Conservation (phyloP, 805 yeast species). For the Candida anglica region DNA sequence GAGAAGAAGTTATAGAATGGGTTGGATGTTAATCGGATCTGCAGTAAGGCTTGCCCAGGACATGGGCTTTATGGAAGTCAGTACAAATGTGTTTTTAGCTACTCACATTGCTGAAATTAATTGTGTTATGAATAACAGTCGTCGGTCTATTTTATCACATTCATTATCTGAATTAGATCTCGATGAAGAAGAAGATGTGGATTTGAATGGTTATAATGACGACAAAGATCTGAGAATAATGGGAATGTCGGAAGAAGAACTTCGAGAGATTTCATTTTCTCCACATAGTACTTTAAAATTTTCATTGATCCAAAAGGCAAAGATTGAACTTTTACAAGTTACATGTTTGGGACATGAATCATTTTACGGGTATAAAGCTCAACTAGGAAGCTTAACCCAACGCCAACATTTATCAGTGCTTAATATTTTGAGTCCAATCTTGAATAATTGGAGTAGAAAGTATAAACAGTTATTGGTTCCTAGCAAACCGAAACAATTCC, state of each 20-base stretch:
- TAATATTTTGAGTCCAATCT: slow-evolving; percentile 68
- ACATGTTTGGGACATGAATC: slow-evolving; percentile 81
- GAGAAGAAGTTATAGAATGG: slow-evolving; percentile 83
- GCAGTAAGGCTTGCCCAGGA: slow-evolving; percentile 85
- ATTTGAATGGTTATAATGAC: slow-evolving; percentile 21
- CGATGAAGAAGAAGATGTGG: slow-evolving; percentile 38
- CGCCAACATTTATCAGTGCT: slow-evolving; percentile 68
- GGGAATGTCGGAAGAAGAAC: slow-evolving; percentile 30
- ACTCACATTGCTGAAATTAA: slow-evolving; percentile 82
- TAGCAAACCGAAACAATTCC: slow-evolving; percentile 36
- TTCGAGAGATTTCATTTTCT: slow-evolving; percentile 14
- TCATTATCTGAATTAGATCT: slow-evolving; percentile 65
- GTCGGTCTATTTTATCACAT: slow-evolving; percentile 73
- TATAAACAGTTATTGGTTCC: slow-evolving; percentile 55
- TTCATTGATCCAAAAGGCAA: slow-evolving; percentile 65
- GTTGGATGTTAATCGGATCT: slow-evolving; percentile 90
- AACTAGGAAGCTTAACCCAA: slow-evolving; percentile 47
- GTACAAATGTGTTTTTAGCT: slow-evolving; percentile 73
- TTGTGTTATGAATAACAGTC: slow-evolving; percentile 76
- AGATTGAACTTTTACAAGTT: slow-evolving; percentile 73
- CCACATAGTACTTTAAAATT: slow-evolving; percentile 42
- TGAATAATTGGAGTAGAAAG: slow-evolving; percentile 73
- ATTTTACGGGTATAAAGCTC: slow-evolving; percentile 64
- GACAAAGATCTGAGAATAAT: slow-evolving; percentile 24
- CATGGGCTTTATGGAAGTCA: slow-evolving; percentile 72